These are phyloP conservation scores for Chaetomiaceae sp. DNA, from an alignment of 2,329 filamentous ascomycete genomes.

Conservation along the genomic window DNA sequence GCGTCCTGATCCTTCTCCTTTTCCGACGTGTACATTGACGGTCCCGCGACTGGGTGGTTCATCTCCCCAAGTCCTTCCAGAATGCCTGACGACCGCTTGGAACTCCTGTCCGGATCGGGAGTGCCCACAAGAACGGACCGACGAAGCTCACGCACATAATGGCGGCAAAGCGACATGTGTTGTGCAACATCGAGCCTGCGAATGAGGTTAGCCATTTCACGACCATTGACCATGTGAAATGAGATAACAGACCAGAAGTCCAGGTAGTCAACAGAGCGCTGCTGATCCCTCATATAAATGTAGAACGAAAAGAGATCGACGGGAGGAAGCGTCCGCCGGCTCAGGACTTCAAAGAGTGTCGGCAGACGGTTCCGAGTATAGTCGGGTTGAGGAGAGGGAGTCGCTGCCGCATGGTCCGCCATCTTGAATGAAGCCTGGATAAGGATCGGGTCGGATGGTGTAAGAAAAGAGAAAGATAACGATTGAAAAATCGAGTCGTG, in stretches of 20 bases:
- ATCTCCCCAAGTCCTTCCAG: constrained; percentile 70
- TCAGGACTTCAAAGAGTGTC: constrained; percentile 92
- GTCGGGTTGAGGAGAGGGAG: constrained; percentile 55
- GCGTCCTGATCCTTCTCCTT: constrained; percentile 79
- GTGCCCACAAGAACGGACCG: constrained; percentile 90
- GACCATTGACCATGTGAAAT: constrained; percentile 28
- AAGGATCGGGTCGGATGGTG: background rate
- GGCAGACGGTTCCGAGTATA: constrained; percentile 76
- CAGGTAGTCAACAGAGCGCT: constrained; percentile 93
- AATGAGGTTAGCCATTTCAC: constrained; percentile 16
- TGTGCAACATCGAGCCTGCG: constrained; percentile 99
- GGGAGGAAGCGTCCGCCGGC: constrained; percentile 86
- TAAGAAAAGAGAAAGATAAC: background rate
- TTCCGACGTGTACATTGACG: constrained; percentile 59
- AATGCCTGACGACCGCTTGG: constrained; percentile 78
- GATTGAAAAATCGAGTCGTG: constrained; percentile 6
- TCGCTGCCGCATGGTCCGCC: constrained; percentile 35
- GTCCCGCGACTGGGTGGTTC: constrained; percentile 54
- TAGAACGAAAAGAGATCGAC: constrained; percentile 99
- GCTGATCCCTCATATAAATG: constrained; percentile 99
- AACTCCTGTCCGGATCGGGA: constrained; percentile 80
- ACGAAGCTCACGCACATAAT: constrained; percentile 93
- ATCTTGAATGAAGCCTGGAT: constrained; percentile 30
- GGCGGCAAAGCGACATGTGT: constrained; percentile 94
- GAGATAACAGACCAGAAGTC: constrained; percentile 76